Evolutionary conservation across 1,284 basidiomycete genomes (phyloP), one percentile per base, ranked within the genome.

Genomic region (Boletellus dicymbophilus): DNA sequence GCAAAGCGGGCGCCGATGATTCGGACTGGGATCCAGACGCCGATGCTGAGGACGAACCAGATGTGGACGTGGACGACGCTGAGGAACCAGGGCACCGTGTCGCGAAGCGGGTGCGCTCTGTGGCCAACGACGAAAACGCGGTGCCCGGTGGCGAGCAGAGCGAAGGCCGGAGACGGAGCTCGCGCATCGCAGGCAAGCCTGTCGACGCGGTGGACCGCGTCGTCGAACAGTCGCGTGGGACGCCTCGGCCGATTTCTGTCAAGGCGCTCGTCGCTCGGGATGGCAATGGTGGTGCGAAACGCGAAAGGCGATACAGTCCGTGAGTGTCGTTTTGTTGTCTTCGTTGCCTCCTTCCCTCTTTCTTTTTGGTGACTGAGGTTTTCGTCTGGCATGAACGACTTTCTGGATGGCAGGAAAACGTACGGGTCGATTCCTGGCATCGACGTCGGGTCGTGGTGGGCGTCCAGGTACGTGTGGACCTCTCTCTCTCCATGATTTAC

Each of bases 371-470:
- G n/a, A n/a, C n/a, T n/a, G n/a, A n/a, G n/a, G 21, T n/a, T 27
- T 16, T 28, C 27, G 6, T 48, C 16, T 18, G 25, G 27, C 15
- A 10, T 34, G 28, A 48, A n/a, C 21, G 33, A 25, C 38, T n/a
- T 28, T 44, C 39, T 27, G 51, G 44, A 20, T 28, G 18, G 13
- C 34, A 62, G 56, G 18, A 69, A 68, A 37, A 60, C 53, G 4
- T 69, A 60, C 57, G 80, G 52, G 72, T 72, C 63, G 31, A 92
- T 92, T 52, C 88, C 88, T n/a, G 86, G 78, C 9, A 65, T 92
- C 22, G 71, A 76, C n/a, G 79, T 90, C 26, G 89, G 89, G 3
- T 83, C 86, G 16, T 90, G 88, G 87, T 92, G 90, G 90, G 78
- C 82, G 54, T 79, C 75, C 6, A 69, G 81, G 80, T 80, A 52